Percentiles rank a stretch among this genome's conserved stretches.
phyloP scores from a whole-genome alignment of 2,329 filamentous ascomycete genomes.

The Fusarium robinianum region DNA sequence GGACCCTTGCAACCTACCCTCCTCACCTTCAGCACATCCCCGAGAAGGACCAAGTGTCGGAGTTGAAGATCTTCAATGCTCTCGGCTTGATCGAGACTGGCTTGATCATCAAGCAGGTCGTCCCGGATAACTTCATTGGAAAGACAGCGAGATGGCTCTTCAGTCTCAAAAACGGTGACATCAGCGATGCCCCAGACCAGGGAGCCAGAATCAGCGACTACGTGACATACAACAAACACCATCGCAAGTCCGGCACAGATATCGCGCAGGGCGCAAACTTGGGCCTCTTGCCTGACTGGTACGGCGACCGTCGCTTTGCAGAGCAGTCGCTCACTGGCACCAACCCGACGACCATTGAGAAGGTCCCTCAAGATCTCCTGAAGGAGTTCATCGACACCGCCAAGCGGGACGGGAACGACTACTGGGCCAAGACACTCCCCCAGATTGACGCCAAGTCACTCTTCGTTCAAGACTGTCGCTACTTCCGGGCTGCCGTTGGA shows the following conservation, averaged over 20 bases:
- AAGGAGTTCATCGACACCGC: constrained; percentile 44
- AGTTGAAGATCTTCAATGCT: constrained; percentile 40
- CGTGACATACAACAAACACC: constrained; percentile 41
- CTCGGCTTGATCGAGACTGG: constrained; percentile 39
- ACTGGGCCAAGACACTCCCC: constrained; percentile 39
- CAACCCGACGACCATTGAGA: constrained; percentile 53
- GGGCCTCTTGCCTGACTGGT: constrained; percentile 47
- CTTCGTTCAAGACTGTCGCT: constrained; percentile 50
- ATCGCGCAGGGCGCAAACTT: constrained; percentile 42
- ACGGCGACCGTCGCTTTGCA: constrained; percentile 49
- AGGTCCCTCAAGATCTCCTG: constrained; percentile 39
- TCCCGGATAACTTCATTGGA: constrained; percentile 39
- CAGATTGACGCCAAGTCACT: constrained; percentile 40
- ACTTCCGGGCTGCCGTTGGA: constrained; percentile 46
- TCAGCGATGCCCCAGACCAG: constrained; percentile 37
- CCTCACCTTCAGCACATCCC: constrained; percentile 41
- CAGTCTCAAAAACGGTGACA: constrained; percentile 29
- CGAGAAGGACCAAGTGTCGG: constrained; percentile 27
- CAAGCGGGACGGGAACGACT: constrained; percentile 38
- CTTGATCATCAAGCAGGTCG: constrained; percentile 40
- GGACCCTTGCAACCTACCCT: constrained; percentile 36
- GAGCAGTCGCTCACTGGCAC: constrained; percentile 51
- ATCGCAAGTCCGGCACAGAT: constrained; percentile 43
- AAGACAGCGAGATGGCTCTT: constrained; percentile 40
- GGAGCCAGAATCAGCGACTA: constrained; percentile 40